Percentiles rank a stretch among this genome's conserved stretches.
Conservation (phyloP, 2,329 filamentous ascomycete genomes). For the Stemphylium vesicarium region DNA sequence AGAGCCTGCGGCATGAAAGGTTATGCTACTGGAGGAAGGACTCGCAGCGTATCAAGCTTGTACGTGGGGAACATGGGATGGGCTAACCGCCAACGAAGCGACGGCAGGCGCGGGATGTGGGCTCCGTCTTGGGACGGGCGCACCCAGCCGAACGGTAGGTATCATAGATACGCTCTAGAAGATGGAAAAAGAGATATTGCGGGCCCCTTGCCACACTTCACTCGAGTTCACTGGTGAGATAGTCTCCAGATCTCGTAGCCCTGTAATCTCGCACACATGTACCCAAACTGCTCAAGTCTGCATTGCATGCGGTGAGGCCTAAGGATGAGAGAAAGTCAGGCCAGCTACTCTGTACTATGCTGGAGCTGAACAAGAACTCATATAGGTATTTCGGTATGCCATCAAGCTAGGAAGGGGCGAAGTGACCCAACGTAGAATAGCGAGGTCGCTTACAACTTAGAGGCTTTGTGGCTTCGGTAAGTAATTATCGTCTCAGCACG, state of each 20-base stretch:
- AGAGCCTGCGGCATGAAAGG: background rate
- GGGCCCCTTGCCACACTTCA: background rate
- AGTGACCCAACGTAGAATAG: background rate
- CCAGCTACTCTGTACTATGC: background rate
- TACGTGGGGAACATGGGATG: background rate
- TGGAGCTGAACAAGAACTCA: background rate
- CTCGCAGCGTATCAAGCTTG: background rate
- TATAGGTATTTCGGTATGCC: background rate
- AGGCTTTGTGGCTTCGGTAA: background rate
- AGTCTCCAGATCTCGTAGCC: background rate
- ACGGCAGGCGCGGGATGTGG: background rate
- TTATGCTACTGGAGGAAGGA: background rate
- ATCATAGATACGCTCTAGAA: background rate
- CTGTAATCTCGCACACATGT: background rate
- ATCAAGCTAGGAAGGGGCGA: background rate
- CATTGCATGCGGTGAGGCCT: background rate
- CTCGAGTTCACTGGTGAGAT: background rate
- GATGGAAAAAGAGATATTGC: background rate
- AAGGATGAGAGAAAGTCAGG: background rate
- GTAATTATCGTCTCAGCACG: background rate
- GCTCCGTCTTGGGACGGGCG: background rate
- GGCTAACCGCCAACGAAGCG: background rate
- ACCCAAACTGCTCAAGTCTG: background rate
- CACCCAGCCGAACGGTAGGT: background rate
- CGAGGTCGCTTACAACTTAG: background rate